Conservation (phyloP, 306 rosid genomes). For the Cicer pinnatifidum region DNA sequence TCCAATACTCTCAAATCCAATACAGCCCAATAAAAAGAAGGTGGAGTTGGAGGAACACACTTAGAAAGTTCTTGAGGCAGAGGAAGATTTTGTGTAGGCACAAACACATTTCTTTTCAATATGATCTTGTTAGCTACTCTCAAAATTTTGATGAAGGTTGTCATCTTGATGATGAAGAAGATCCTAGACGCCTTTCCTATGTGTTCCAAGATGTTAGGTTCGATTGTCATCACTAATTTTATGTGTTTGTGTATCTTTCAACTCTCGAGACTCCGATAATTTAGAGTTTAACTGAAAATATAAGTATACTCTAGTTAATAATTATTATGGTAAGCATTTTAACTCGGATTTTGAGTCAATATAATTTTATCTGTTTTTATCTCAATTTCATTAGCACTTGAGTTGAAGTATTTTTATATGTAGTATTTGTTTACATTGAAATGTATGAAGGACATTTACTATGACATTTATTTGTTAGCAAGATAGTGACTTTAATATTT, state of each 20-base stretch:
- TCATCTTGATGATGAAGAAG: slow-evolving; percentile 61
- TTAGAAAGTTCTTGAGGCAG: slow-evolving; percentile 58
- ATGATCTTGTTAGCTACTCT: slow-evolving; percentile 83
- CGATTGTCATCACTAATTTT: slow-evolving; percentile 25
- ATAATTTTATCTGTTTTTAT: no score
- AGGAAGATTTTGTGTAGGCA: slow-evolving; percentile 54
- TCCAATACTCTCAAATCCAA: slow-evolving; percentile 59
- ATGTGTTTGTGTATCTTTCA: not conserved
- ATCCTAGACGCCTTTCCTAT: slow-evolving; percentile 47
- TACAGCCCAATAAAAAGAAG: slow-evolving; percentile 37
- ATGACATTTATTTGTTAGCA: not conserved
- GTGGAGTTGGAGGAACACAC: slow-evolving; percentile 59
- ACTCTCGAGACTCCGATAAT: no score
- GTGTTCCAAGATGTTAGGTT: slow-evolving; percentile 52
- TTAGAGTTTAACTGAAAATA: no score
- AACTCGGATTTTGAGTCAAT: no score
- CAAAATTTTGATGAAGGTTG: slow-evolving; percentile 81
- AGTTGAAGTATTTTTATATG: no score
- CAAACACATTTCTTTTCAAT: slow-evolving; percentile 65
- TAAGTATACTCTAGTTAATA: no score
- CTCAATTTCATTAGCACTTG: no score
- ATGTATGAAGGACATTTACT: slow-evolving; percentile 16
- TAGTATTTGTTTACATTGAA: not conserved
- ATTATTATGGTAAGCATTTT: no score
- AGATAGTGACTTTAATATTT: not conserved